A percentile compares a stretch with the other conserved stretches of the same genome.
phyloP scores from a whole-genome alignment of 2,329 filamentous ascomycete genomes.

The Fusarium sp. region DNA sequence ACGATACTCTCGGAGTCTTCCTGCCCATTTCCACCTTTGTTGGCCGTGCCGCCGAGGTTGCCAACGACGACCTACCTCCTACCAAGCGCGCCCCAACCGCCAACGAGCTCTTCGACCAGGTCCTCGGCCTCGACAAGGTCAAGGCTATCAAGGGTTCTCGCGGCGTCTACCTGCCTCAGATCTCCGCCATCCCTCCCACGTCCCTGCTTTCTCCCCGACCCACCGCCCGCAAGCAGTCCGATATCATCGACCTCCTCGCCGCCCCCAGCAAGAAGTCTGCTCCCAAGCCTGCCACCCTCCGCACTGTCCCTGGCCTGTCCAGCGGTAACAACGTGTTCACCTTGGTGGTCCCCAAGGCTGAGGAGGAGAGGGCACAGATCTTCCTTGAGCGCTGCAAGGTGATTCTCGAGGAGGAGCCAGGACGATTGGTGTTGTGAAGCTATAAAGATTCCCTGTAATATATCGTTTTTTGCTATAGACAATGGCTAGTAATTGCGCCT shows the following conservation, averaged over 20 bases:
- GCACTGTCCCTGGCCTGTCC: slow-evolving; percentile 63
- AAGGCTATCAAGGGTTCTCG: slow-evolving; percentile 66
- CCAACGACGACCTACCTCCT: slow-evolving; percentile 88
- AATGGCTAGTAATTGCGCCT: slow-evolving; percentile 45
- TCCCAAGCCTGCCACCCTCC: slow-evolving; percentile 46
- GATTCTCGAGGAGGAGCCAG: slow-evolving; percentile 85
- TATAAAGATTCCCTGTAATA: slow-evolving; percentile 51
- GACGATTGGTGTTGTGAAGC: slow-evolving; percentile 75
- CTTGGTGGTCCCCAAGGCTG: slow-evolving; percentile 81
- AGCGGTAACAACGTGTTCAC: slow-evolving; percentile 83
- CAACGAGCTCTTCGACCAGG: slow-evolving; percentile 89
- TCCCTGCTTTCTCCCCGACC: slow-evolving; percentile 55
- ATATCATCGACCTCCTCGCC: slow-evolving; percentile 88
- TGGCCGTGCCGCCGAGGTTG: slow-evolving; percentile 84
- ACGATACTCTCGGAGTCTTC: slow-evolving; percentile 82
- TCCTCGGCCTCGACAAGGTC: slow-evolving; percentile 77
- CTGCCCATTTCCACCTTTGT: slow-evolving; percentile 91
- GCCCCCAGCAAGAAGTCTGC: slow-evolving; percentile 54
- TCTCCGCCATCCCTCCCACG: slow-evolving; percentile 69
- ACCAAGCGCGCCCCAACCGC: slow-evolving; percentile 73
- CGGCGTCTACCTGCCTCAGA: slow-evolving; percentile 80
- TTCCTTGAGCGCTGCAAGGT: slow-evolving; percentile 91
- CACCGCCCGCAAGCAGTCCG: slow-evolving; percentile 60
- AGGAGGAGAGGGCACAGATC: slow-evolving; percentile 84
- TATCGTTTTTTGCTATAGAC: slow-evolving; percentile 50